These are phyloP conservation scores for Hypoxylon subgilvum DNA, from an alignment of 495 filamentous ascomycete genomes.

Conservation along the genomic window DNA sequence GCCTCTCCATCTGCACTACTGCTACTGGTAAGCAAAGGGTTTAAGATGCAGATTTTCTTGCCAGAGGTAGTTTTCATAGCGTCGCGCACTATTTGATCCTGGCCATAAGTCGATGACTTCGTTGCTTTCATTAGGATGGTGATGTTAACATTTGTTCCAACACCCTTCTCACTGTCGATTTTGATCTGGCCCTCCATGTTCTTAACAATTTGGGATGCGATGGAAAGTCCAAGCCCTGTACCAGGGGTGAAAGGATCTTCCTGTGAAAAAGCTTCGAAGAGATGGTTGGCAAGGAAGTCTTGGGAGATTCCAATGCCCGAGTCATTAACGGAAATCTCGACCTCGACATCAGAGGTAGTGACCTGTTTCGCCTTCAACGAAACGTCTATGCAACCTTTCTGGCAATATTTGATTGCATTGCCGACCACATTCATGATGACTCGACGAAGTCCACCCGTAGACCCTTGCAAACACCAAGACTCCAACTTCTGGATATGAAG, in stretches of 20 bases:
- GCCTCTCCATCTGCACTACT: neutral
- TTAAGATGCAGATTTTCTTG: conserved; percentile 25
- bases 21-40: neutral
- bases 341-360: conserved; percentile 26
- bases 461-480: conserved; percentile 41
- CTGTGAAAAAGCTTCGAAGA: conserved; percentile 76
- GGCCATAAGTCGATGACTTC: neutral
- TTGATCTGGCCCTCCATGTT: conserved; percentile 65
- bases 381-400: conserved; percentile 68
- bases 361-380: conserved; percentile 49
- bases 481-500: conserved; percentile 29
- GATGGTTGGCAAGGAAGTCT: conserved; percentile 68
- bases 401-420: conserved; percentile 83
- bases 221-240: conserved; percentile 71
- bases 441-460: conserved; percentile 74
- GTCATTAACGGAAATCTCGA: conserved; percentile 63
- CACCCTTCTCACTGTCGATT: conserved; percentile 54
- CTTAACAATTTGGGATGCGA: conserved; percentile 69
- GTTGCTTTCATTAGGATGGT: conserved; percentile 23
- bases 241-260: conserved; percentile 70
- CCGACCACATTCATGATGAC: conserved; percentile 84
- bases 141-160: conserved; percentile 34
- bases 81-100: conserved; percentile 13
- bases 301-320: conserved; percentile 72
- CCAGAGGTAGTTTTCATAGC: conserved; percentile 9